A percentile compares a stretch with the other conserved stretches of the same genome.
Evolutionary conservation across 352 stramenopile genomes (phyloP).

Genomic region (Aphanomyces cochlioides): DNA sequence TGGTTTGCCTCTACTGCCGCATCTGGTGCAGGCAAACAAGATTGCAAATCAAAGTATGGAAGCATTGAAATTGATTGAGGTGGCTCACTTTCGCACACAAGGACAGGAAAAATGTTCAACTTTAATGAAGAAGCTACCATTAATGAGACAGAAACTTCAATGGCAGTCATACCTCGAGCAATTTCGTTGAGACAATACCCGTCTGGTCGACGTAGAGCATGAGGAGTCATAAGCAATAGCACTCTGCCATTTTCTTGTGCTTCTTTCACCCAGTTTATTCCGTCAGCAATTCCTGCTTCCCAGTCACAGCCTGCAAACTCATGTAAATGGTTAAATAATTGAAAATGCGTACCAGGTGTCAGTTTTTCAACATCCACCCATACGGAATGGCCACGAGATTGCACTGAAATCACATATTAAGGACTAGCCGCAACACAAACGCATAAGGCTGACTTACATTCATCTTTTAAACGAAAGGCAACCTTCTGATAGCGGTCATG

Average conservation of each 20-base stretch:
- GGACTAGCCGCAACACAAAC: constrained; percentile 1
- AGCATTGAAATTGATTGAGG: constrained; percentile 65
- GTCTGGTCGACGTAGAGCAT: constrained; percentile 63
- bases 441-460: constrained; percentile 34
- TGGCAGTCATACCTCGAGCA: constrained; percentile 34
- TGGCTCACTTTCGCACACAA: constrained; percentile 62
- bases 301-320: constrained; percentile 41
- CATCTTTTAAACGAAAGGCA: constrained; percentile 63
- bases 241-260: constrained; percentile 65
- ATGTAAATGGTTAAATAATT: no score
- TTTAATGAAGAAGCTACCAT: constrained; percentile 44
- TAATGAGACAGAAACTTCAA: background rate
- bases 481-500: constrained; percentile 71
- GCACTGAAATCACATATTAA: constrained; percentile 39
- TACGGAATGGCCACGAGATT: constrained; percentile 54
- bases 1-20: constrained; percentile 39
- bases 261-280: constrained; percentile 63
- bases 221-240: constrained; percentile 73
- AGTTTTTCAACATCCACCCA: constrained; percentile 73
- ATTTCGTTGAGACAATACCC: constrained; percentile 81
- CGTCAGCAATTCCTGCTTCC: constrained; percentile 66
- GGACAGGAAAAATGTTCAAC: constrained; percentile 66
- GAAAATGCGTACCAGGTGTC: constrained; percentile 43
- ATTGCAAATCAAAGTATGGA: constrained; percentile 68
- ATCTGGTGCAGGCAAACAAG: constrained; percentile 47